Base-by-base conservation (phyloP, 1,284 basidiomycete species). In the Fomes fomentarius region DNA sequence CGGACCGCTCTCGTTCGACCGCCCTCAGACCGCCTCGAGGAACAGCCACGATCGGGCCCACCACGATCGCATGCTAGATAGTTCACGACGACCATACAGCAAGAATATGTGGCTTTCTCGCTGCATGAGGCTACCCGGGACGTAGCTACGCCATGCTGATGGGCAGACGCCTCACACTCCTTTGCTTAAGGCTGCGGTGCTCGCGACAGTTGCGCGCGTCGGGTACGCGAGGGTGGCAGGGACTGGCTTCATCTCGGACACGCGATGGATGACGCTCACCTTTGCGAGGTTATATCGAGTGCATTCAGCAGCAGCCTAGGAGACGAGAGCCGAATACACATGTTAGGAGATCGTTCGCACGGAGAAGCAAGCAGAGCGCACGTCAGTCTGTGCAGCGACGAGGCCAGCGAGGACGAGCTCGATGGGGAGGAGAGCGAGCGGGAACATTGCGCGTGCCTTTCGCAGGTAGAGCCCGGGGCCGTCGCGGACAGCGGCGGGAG, bases 361-460 rank as follows among this genome's bases (percentile, higher is more conserved):
- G 34, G 38, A 52, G 34, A 26, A 40, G 45, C 43, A 25, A 12
- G 35, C 33, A 34, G 17, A 45, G 49, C 60, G 60, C 56, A 58
- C 60, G 26, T 15, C 34, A 40, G 41, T 39, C 28, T 56, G 44
- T 15, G 60, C 51, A 17, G 35, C 52, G 17, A 35, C 53, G 21
- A 58, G 30, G 25, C 40, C 48, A 39, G 46, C 54, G 3, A 50
- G 43, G 26, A 47, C 30, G 50, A 61, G 54, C 24, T 56, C 47
- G 17, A 55, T 31, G 1, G 44, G 50, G 12, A 54, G 56, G 31
- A 56, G 37, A 31, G 38, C 46, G 43, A 52, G 47, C 2, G 46
- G 47, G 12, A 17, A 45, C 55, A 60, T 60, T 15, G 42, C 47
- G 49, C 51, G 45, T 53, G 47, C 28, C 9, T n/a, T n/a, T n/a